phyloP scores from a whole-genome alignment of 306 rosid genomes.

The Dalbergia cochinchinensis region DNA sequence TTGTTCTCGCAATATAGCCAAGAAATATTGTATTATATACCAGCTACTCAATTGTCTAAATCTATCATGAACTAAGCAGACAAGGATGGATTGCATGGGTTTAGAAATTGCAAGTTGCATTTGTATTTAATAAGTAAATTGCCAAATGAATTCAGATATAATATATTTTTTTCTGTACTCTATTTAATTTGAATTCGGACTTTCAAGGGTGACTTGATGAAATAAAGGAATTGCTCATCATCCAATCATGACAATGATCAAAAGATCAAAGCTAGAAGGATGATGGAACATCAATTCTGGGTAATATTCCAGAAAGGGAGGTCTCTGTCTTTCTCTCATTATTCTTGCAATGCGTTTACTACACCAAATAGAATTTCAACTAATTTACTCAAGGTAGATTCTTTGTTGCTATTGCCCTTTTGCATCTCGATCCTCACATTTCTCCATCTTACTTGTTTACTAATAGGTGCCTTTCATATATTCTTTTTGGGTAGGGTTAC shows the following conservation, averaged over 20 bases:
- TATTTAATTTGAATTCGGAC: slow-evolving; percentile 2
- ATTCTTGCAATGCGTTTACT: not conserved
- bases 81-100: not conserved
- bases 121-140: not conserved
- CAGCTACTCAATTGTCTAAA: not conserved
- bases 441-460: not conserved
- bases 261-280: not conserved
- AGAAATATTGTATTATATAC: slow-evolving; percentile 1
- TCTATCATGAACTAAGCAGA: not conserved
- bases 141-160: slow-evolving; percentile 3
- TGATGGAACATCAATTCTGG: not conserved
- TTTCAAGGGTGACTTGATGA: not conserved
- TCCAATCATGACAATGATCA: not conserved
- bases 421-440: not conserved
- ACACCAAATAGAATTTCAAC: slow-evolving; percentile 19
- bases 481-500: not conserved
- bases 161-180: not conserved
- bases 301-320: not conserved
- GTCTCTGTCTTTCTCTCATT: not conserved
- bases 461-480: not conserved
- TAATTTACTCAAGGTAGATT: slow-evolving; percentile 29
- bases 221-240: not conserved
- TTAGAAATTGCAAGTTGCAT: slow-evolving; percentile 36
- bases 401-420: slow-evolving; percentile 16
- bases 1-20: not conserved